Evolutionary conservation across 2,329 filamentous ascomycete genomes (phyloP), one percentile per base, ranked within the genome.

Genomic region (Pestalotiopsis sp.): DNA sequence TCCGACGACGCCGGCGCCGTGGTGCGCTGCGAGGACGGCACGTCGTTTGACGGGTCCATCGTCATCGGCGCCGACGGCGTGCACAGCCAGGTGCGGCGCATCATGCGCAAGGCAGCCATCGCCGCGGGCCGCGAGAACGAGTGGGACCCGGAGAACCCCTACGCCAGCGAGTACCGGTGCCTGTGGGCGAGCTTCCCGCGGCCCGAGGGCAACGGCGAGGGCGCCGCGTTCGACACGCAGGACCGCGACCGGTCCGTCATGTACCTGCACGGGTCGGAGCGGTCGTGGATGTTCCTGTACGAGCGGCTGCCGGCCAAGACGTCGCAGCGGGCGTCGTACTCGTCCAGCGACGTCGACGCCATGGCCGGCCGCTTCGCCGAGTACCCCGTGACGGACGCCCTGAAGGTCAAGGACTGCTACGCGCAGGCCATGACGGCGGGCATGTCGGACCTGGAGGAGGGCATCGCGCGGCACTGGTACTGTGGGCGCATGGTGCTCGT

Each of bases 281-380:
- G 60, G 20, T 23, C 27, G 27, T 65, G 62, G 62, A 31, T 65
- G n/a, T 65, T 65, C 39, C 45, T 49, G 4, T 65, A 65, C 62
- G 38, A 65, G 45, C 20, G 23, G 13, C 41, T 65, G 41, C 39
- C 38, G 17, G 9, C 20, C 38, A 52, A 74, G 20, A 79, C 77
- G 1, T 70, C 23, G 4, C 74, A 77, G 17, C 74, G 74, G 0
- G 67, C 70, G 11, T 20, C 59, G 1, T 79, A 79, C 66, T 76
- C 73, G 0, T 60, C 73, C 73, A 0, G 56, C 71, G 78, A 80
- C 31, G 52, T 74, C 2, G 71, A 76, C 6, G 71, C 68, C 2
- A 31, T 79, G 62, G 72, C 77, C 69, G 73, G 72, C 68, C 65
- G 73, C 63, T 70, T 80, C 72, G 60, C 74, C 63, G 39, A 75